These are phyloP conservation scores for Diaporthe vaccinii DNA, from an alignment of 2,329 filamentous ascomycete genomes.

Conservation along the genomic window DNA sequence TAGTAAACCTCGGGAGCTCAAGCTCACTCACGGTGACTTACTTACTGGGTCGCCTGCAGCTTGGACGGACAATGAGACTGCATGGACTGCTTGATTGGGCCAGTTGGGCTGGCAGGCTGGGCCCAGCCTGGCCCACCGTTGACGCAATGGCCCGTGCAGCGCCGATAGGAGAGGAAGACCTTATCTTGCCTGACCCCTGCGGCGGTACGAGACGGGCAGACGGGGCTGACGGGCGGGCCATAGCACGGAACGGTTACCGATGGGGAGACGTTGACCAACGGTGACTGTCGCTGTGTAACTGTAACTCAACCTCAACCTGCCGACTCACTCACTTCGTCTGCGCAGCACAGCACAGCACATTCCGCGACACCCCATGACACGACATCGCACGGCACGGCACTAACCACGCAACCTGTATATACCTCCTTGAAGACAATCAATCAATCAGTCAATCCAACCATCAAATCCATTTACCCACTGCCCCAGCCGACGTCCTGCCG, in stretches of 20 bases:
- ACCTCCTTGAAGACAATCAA: constrained; percentile 5
- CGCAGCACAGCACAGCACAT: background rate
- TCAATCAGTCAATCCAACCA: background rate
- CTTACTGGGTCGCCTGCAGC: constrained; percentile 9
- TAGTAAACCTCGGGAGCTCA: background rate
- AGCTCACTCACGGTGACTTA: background rate
- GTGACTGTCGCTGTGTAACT: background rate
- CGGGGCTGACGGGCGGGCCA: constrained; percentile 9
- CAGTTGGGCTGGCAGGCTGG: background rate
- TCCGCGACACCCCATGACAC: constrained; percentile 15
- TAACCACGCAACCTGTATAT: constrained; percentile 27
- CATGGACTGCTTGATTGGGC: background rate
- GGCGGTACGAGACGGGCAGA: background rate
- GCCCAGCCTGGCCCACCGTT: background rate
- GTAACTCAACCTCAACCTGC: constrained; percentile 17
- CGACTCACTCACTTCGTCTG: background rate
- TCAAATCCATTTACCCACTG: background rate
- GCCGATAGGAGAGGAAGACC: constrained; percentile 5
- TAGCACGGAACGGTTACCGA: constrained; percentile 24
- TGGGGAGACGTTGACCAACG: constrained; percentile 12
- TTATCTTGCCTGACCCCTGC: constrained; percentile 23
- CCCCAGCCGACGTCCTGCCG: background rate
- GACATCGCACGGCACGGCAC: constrained; percentile 8
- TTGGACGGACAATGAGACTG: background rate
- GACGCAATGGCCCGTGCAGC: constrained; percentile 17